Evolutionary conservation across 2,329 filamentous ascomycete species (phyloP).

Genomic region (Raffaelea arxii): DNA sequence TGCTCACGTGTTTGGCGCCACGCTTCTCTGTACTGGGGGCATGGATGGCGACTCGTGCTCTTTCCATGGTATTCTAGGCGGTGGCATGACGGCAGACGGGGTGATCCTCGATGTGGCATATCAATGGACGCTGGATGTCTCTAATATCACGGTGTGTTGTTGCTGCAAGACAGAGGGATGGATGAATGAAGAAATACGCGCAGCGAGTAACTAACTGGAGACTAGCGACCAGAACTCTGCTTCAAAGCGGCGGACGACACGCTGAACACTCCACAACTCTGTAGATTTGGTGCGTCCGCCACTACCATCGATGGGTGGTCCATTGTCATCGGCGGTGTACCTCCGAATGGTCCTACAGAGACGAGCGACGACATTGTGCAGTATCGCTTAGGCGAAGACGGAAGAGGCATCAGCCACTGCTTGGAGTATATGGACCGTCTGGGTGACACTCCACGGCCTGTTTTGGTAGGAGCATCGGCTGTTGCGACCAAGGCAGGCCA

Average conservation of each 20-base stretch:
- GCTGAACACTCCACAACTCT: too few species aligned
- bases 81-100: constrained; percentile 60
- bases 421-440: background rate
- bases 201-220: too few species aligned
- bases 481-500: constrained; percentile 34
- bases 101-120: constrained; percentile 53
- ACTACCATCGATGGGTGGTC: constrained; percentile 5
- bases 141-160: constrained; percentile 26
- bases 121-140: constrained; percentile 48
- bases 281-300: constrained; percentile 9
- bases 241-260: too few species aligned
- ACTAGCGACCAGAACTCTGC: too few species aligned
- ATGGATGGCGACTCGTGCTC: constrained; percentile 17
- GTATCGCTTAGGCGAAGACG: constrained; percentile 24
- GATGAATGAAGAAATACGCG: too few species aligned
- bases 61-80: constrained; percentile 54
- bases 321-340: constrained; percentile 33
- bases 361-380: constrained; percentile 41
- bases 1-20: constrained; percentile 32
- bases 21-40: constrained; percentile 19
- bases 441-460: constrained; percentile 34
- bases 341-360: constrained; percentile 28
- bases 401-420: constrained; percentile 16
- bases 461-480: constrained; percentile 61
- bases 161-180: too few species aligned